Percentiles rank a stretch among this genome's conserved stretches.
These are phyloP conservation scores for Suillus subalutaceus DNA, from an alignment of 768 basidiomycete species.

Conservation along the genomic window DNA sequence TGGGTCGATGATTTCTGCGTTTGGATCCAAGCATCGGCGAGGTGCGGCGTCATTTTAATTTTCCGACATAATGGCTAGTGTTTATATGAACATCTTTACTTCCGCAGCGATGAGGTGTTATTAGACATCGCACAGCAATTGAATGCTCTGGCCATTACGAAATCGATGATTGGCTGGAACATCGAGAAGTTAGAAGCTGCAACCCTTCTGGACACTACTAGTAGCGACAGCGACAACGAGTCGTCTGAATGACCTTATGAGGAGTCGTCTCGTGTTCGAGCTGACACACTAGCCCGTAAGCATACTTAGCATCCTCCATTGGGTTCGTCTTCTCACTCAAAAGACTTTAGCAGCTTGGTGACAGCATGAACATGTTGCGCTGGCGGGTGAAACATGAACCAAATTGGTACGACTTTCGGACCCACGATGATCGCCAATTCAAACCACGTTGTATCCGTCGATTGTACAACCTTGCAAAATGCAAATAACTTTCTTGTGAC, in stretches of 20 bases:
- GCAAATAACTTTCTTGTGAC: neutral
- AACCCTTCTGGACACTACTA: conserved; percentile 40
- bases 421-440: neutral
- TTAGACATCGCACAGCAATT: conserved; percentile 48
- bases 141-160: conserved; percentile 46
- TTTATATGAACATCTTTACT: conserved; percentile 7
- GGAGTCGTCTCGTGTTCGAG: neutral
- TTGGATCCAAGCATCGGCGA: conserved; percentile 75
- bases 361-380: neutral
- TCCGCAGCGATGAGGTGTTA: conserved; percentile 59
- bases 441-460: neutral
- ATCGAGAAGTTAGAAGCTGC: conserved; percentile 68
- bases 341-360: neutral
- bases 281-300: neutral
- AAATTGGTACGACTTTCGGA: neutral
- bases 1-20: conserved; percentile 86
- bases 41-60: conserved; percentile 44
- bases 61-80: neutral
- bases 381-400: conserved; percentile 5
- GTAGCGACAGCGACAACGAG: conserved; percentile 75
- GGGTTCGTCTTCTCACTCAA: neutral
- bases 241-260: conserved; percentile 36
- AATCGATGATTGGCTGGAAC: conserved; percentile 67
- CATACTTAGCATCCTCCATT: neutral
- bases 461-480: neutral